Evolutionary conservation across 192 early-diverging fungal species (phyloP).

Genomic region (Coemansia sp.): DNA sequence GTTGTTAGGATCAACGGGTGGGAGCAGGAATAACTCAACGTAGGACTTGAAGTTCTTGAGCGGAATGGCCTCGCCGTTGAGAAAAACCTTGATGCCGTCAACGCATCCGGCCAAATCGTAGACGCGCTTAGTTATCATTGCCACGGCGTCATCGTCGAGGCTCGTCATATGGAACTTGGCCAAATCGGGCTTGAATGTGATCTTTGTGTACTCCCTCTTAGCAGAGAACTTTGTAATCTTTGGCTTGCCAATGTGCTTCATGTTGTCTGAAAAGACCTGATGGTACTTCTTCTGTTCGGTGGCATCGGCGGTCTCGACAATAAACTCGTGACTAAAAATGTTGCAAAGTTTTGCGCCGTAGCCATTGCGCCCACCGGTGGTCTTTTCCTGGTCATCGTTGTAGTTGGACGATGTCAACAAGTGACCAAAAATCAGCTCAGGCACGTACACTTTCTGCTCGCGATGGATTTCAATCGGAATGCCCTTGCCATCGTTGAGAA

Average conservation of each 20-base stretch:
- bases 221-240: constrained; percentile 65
- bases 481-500: constrained; percentile 92
- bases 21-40: constrained; percentile 71
- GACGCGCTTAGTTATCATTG: constrained; percentile 86
- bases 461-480: constrained; percentile 94
- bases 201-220: constrained; percentile 81
- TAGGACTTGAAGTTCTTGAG: constrained; percentile 92
- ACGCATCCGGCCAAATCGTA: constrained; percentile 92
- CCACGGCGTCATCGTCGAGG: constrained; percentile 83
- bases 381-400: constrained; percentile 91
- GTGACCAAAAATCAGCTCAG: constrained; percentile 97
- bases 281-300: constrained; percentile 68
- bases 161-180: constrained; percentile 82
- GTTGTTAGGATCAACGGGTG: constrained; percentile 26
- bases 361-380: constrained; percentile 95
- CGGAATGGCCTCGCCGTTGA: constrained; percentile 80
- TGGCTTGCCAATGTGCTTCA: constrained; percentile 75
- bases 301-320: constrained; percentile 86
- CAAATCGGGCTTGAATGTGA: constrained; percentile 95
- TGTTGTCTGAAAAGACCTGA: constrained; percentile 89
- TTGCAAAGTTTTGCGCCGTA: constrained; percentile 94
- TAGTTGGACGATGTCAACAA: constrained; percentile 97
- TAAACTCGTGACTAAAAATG: constrained; percentile 93
- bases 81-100: constrained; percentile 76
- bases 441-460: constrained; percentile 87